Conservation (phyloP, 2,329 filamentous ascomycete species). For the Cladosporium phlei region DNA sequence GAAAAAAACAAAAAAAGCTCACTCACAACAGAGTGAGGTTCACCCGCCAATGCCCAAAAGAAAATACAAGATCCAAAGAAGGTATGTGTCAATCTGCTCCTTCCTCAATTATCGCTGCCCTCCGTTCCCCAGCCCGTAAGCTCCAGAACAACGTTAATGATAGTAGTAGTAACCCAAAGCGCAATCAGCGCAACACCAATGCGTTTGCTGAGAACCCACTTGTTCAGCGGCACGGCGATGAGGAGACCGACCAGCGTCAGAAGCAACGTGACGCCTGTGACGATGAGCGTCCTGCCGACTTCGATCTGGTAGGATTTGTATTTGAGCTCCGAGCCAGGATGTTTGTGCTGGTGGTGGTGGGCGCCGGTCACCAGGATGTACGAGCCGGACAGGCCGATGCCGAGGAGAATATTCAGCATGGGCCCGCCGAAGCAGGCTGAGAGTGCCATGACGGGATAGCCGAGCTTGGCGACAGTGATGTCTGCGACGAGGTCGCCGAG, state of each 20-base stretch:
- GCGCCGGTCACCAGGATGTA: conserved; percentile 77
- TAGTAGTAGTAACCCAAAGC: conserved; percentile 75
- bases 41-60: too few relatives aligned
- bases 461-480: conserved; percentile 86
- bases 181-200: conserved; percentile 77
- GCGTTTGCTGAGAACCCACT: conserved; percentile 75
- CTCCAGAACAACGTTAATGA: conserved; percentile 78
- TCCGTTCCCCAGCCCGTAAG: conserved; percentile 38
- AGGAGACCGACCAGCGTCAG: conserved; percentile 74
- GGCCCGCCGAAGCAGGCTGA: conserved; percentile 97
- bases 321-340: conserved; percentile 59
- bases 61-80: too few relatives aligned
- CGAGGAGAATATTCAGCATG: conserved; percentile 93
- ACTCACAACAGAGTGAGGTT: too few relatives aligned
- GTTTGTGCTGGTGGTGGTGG: conserved; percentile 59
- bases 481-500: conserved; percentile 91
- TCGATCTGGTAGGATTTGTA: conserved; percentile 79
- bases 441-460: conserved; percentile 92
- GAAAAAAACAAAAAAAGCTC: too few relatives aligned
- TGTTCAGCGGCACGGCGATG: conserved; percentile 75
- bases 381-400: conserved; percentile 84
- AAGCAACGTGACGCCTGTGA: conserved; percentile 79
- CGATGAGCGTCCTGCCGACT: conserved; percentile 77
- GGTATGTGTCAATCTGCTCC: too few relatives aligned
- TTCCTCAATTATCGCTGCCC: conserved; percentile 1